Conservation (phyloP, 768 basidiomycete species). For the Xerocomellus amylosporus region DNA sequence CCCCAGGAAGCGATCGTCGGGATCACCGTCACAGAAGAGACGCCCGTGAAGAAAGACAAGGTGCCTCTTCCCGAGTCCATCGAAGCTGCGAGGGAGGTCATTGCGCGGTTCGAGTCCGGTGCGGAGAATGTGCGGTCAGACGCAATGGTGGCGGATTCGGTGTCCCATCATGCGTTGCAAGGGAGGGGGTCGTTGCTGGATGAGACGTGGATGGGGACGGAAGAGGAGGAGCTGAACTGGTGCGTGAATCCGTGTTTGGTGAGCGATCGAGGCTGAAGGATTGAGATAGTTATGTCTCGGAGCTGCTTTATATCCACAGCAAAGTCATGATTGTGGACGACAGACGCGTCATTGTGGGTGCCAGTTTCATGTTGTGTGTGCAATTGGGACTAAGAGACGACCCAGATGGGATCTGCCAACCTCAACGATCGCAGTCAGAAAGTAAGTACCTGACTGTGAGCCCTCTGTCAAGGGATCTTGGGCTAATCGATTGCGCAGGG, state of each 20-base stretch:
- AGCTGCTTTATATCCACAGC: conserved; percentile 78
- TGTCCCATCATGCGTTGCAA: conserved; percentile 75
- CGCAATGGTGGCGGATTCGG: conserved; percentile 66
- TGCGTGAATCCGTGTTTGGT: conserved; percentile 42
- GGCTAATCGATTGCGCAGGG: conserved; percentile 47
- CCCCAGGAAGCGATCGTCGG: conserved; percentile 50
- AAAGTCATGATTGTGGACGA: conserved; percentile 97
- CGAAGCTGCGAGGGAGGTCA: conserved; percentile 64
- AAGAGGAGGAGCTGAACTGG: conserved; percentile 79
- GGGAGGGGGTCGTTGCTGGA: conserved; percentile 61
- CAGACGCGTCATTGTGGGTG: conserved; percentile 76
- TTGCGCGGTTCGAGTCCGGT: conserved; percentile 69
- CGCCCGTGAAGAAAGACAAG: conserved; percentile 51
- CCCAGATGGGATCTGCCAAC: conserved; percentile 90
- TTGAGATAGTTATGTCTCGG: conserved; percentile 66
- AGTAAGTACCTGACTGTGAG: conserved; percentile 32
- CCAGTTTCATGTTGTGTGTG: background rate
- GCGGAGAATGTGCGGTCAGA: conserved; percentile 56
- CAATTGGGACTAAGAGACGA: conserved; percentile 1
- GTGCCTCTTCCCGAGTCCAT: conserved; percentile 65
- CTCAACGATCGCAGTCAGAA: conserved; percentile 85
- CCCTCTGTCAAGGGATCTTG: background rate
- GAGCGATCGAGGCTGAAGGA: conserved; percentile 5
- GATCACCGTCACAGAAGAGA: conserved; percentile 52
- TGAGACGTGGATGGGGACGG: conserved; percentile 82